Evolutionary conservation across 2,329 filamentous ascomycete genomes (phyloP).

Genomic region (Botryotinia narcissicola): DNA sequence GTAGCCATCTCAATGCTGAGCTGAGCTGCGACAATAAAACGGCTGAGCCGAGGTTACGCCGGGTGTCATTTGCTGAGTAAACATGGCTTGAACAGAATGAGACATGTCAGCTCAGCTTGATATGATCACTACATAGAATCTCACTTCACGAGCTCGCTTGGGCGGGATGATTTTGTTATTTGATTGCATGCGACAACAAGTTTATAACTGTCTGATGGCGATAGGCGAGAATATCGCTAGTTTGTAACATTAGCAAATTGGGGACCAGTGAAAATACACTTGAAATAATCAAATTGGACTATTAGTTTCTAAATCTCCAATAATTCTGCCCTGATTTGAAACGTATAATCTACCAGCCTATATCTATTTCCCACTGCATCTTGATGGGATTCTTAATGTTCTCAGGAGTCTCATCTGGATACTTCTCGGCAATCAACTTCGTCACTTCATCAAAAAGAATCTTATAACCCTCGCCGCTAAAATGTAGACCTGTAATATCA

Average conservation of each 20-base stretch:
- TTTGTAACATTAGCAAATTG: neutral
- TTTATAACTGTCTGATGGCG: neutral
- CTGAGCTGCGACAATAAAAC: neutral
- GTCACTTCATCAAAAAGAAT: slow-evolving; percentile 14
- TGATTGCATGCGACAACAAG: neutral
- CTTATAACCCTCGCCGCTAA: slow-evolving; percentile 15
- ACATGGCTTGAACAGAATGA: neutral
- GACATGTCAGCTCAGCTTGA: neutral
- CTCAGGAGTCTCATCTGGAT: slow-evolving; percentile 13
- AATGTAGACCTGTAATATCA: slow-evolving; percentile 1
- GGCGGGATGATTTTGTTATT: neutral
- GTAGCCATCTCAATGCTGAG: neutral
- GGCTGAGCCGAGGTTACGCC: neutral
- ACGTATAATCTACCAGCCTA: neutral
- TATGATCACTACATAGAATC: neutral
- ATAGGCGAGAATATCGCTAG: neutral
- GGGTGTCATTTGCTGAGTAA: neutral
- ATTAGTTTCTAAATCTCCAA: neutral
- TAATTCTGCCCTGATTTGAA: neutral
- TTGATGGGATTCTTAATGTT: neutral
- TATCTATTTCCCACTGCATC: slow-evolving; percentile 14
- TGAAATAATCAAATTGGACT: neutral
- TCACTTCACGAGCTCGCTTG: neutral
- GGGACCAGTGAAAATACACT: neutral
- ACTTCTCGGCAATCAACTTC: neutral